Conservation (phyloP, 805 yeast genomes). For the Maudiozyma bulderi region DNA sequence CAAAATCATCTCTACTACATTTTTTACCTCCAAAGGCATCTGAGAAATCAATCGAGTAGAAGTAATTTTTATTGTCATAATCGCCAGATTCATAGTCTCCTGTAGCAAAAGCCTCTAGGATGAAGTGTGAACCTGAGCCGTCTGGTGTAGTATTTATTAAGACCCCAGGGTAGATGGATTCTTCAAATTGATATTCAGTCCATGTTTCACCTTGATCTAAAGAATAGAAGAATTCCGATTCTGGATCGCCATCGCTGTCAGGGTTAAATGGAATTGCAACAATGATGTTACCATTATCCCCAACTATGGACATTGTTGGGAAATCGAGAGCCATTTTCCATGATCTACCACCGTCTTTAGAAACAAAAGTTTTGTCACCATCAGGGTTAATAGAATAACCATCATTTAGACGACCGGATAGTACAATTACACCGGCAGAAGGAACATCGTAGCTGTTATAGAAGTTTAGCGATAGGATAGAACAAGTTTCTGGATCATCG, state of each 20-base stretch:
- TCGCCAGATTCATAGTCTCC: constrained; percentile 8
- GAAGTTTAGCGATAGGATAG: constrained; percentile 33
- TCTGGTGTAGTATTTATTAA: constrained; percentile 51
- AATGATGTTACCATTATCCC: constrained; percentile 70
- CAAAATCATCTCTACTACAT: constrained; percentile 48
- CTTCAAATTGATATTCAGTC: constrained; percentile 41
- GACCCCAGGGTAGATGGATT: constrained; percentile 32
- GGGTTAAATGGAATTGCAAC: constrained; percentile 44
- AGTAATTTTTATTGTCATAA: constrained; percentile 4
- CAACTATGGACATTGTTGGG: constrained; percentile 50
- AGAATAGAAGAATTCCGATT: constrained; percentile 42
- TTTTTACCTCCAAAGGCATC: constrained; percentile 39
- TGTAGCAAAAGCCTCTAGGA: constrained; percentile 35
- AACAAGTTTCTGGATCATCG: constrained; percentile 37
- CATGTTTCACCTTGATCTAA: constrained; percentile 68
- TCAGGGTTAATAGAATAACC: constrained; percentile 3
- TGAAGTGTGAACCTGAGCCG: constrained; percentile 54
- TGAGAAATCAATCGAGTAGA: constrained; percentile 43
- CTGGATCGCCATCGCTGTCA: constrained; percentile 27
- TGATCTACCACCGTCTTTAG: constrained; percentile 68
- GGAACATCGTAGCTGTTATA: constrained; percentile 37
- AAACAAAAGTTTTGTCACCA: constrained; percentile 42
- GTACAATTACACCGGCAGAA: constrained; percentile 40
- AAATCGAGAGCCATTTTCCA: constrained; percentile 52
- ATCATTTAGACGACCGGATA: constrained; percentile 14